phyloP scores from a whole-genome alignment of 2,329 filamentous ascomycete genomes.

The Nemania serpens region DNA sequence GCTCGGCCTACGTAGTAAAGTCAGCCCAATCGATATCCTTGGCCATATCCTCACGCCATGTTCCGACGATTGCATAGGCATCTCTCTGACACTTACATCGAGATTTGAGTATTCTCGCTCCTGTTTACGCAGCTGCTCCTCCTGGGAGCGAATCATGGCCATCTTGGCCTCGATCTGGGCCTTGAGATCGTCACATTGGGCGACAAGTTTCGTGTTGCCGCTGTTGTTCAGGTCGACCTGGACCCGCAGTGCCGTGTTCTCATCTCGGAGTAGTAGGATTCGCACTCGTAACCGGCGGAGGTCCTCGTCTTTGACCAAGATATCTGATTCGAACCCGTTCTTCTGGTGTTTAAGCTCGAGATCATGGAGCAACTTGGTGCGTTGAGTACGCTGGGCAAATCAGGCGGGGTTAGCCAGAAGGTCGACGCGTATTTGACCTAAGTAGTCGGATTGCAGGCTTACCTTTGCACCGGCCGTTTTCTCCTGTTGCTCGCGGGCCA shows the following conservation, averaged over 20 bases:
- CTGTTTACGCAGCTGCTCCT: conserved; percentile 54
- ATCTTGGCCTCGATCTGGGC: conserved; percentile 51
- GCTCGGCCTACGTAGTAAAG: conserved; percentile 62
- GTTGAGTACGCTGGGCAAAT: conserved; percentile 49
- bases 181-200: conserved; percentile 47
- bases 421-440: background rate
- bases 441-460: conserved; percentile 6
- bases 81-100: conserved; percentile 44
- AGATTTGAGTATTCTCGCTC: conserved; percentile 53
- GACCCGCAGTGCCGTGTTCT: conserved; percentile 70
- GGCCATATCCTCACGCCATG: background rate
- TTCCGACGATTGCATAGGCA: too few relatives aligned
- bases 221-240: conserved; percentile 54
- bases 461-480: conserved; percentile 48
- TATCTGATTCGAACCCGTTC: conserved; percentile 65
- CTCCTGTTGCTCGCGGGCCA: conserved; percentile 38
- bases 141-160: conserved; percentile 50
- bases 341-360: conserved; percentile 74
- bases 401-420: background rate
- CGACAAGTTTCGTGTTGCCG: conserved; percentile 41
- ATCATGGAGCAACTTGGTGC: conserved; percentile 52
- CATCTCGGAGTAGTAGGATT: conserved; percentile 72
- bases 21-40: conserved; percentile 25
- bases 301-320: conserved; percentile 76
- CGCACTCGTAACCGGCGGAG: conserved; percentile 71